Evolutionary conservation across 2,329 filamentous ascomycete species (phyloP), one percentile per base, ranked within the genome.

Genomic region (Aspergillus intermedius): DNA sequence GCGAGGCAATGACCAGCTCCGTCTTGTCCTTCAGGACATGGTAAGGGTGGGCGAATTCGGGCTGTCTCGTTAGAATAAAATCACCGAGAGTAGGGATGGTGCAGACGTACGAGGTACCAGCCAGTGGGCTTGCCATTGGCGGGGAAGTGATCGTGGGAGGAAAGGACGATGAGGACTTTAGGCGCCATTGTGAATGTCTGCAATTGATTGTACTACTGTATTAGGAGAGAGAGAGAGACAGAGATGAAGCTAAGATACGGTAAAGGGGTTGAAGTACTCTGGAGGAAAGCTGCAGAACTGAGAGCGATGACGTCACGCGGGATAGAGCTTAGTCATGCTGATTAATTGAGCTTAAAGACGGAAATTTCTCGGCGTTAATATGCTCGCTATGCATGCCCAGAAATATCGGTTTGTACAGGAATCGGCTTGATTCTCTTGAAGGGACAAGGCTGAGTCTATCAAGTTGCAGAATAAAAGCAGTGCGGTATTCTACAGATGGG

Each of bases 161-260:
- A 86, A 53, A 88, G 79, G 49, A 89, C 80, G 65, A 88, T 71
- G 71, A 89, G 83, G 54, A 88, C 71, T 66, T 84, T 86, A 35
- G 76, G 75, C 4, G 66, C 50, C 63, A 66, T 66, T 48, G 23
- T 60, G 46, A 40, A 21, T n/a, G 15, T 42, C 37, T 49, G 41
- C 9, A 13, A 15, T 12, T 40, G 2, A 19, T 7, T 22, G 5
- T 4, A 3, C 7, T 37, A 9, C 10, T 12, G 17, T 37, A 34
- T 34, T 34, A 37, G n/a, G 34, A 17, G 5, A 17, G n/a, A 5
- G 6, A 8, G 17, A 22, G 34, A 17, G 5, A 17, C 6, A 5
- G 6, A 8, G 17, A 22, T 25, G 7, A 30, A 30, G 21, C 10
- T 12, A 30, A 30, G 21, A 9, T 12, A 12, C 10, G 4, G 10